A percentile compares a stretch with the other conserved stretches of the same genome.
Conservation (phyloP, 1,284 basidiomycete genomes). For the Peniophora sp. region DNA sequence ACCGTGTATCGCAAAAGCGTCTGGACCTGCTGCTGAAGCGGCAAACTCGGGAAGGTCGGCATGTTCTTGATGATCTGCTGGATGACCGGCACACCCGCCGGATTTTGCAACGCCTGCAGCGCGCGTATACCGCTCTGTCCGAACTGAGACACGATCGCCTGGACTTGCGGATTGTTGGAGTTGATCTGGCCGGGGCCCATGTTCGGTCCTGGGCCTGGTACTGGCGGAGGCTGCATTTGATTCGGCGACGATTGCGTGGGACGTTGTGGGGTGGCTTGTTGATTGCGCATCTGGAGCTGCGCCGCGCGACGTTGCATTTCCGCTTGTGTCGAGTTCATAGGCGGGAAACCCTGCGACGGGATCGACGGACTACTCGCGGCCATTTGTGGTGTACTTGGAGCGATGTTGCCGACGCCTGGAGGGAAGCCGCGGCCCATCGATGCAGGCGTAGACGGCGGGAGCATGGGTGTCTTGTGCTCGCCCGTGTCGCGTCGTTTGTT, state of each 20-base stretch:
- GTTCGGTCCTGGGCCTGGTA: not conserved
- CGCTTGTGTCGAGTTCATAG: constrained; percentile 22
- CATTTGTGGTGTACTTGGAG: constrained; percentile 6
- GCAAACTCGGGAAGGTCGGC: constrained; percentile 46
- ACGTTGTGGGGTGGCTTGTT: constrained; percentile 23
- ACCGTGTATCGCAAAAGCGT: constrained; percentile 49
- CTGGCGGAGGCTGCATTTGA: constrained; percentile 7
- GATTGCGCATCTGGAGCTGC: constrained; percentile 39
- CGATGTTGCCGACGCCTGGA: constrained; percentile 9
- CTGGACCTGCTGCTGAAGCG: constrained; percentile 48
- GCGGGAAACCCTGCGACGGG: constrained; percentile 11
- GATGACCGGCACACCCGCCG: constrained; percentile 44
- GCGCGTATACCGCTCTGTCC: constrained; percentile 34
- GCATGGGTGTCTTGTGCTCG: constrained; percentile 35
- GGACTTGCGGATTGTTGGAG: constrained; percentile 3
- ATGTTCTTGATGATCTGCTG: constrained; percentile 42
- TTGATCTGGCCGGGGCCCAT: not conserved
- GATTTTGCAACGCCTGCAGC: constrained; percentile 44
- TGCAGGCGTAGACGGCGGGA: constrained; percentile 15
- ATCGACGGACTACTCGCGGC: constrained; percentile 11
- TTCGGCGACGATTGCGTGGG: constrained; percentile 36
- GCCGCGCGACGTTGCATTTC: constrained; percentile 32
- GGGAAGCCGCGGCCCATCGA: constrained; percentile 13
- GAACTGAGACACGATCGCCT: constrained; percentile 17
- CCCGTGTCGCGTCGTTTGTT: constrained; percentile 69